Base-by-base conservation (phyloP, 2,329 filamentous ascomycete genomes). In the Plectosphaerella cucumerina region DNA sequence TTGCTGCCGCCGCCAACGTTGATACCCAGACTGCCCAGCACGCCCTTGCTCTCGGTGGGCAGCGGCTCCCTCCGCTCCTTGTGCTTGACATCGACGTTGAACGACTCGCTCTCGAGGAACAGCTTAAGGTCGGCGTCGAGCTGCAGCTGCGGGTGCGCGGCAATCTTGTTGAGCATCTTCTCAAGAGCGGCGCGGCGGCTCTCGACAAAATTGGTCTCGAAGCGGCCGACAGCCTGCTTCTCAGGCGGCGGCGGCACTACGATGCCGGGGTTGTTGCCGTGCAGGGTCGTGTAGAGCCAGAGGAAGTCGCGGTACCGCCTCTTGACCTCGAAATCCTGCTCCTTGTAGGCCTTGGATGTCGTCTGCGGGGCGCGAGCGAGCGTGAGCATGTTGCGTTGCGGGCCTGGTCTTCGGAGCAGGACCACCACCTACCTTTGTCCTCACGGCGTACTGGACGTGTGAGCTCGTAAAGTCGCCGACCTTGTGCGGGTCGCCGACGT, bases 81-180 rank as follows among this genome's bases (percentile, higher is more conserved):
- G 72, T 99, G 94, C 76, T 97, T 99, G 63, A 99, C 86, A 62
- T 99, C 94, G 35, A 96, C 82, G 62, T 91, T 97, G 74, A 99
- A 97, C 1, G 91, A 80, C 62, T 99, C 94, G 65, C 92, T 97
- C 70, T 99, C 94, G 14, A 99, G 75, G 70, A 99, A 99, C 5
- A 97, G 84, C 74, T 99, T 99, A 55, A 99, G 72, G 64, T 99
- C 94, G 6, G 82, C 85, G 64, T 99, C 94, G 62, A 96, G 90
- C 65, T 97, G 94, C 58, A 99, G 76, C 33, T 91, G 89, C 8
- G 90, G 87, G 67, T 99, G 94, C 11, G 85, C 82, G 3, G 93
- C 90, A 53, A 85, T 94, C 76, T 96, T 97, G 80, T 97, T 97
- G 50, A 97, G 76, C 94, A 99, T 99, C 66, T 94, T 90, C 71